Percentiles rank a stretch among this genome's conserved stretches.
phyloP scores from a whole-genome alignment of 768 basidiomycete species.

The Mrakia gelida region DNA sequence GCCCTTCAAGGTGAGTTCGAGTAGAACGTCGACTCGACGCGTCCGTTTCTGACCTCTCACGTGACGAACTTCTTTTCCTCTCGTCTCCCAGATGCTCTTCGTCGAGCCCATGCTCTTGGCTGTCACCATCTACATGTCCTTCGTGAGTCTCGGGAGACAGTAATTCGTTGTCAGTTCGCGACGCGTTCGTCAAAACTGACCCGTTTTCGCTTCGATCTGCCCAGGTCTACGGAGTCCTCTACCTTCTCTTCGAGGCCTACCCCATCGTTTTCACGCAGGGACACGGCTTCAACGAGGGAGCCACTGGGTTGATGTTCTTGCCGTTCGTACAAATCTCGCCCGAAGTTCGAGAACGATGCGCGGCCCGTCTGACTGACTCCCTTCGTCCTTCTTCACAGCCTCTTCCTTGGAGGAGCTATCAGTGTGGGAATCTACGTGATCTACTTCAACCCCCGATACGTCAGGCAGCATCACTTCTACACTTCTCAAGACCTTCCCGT shows the following conservation, averaged over 20 bases:
- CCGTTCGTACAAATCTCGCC: constrained; percentile 19
- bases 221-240: constrained; percentile 40
- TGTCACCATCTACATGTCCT: constrained; percentile 44
- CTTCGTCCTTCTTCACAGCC: not conserved
- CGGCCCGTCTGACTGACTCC: not conserved
- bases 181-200: not conserved
- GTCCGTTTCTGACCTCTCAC: too few species aligned
- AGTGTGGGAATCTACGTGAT: constrained; percentile 41
- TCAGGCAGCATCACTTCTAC: constrained; percentile 38
- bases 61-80: too few species aligned
- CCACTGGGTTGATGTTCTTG: constrained; percentile 45
- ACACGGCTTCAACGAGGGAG: constrained; percentile 44
- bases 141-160: constrained; percentile 27
- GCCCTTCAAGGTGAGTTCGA: constrained; percentile 42
- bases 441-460: constrained; percentile 45
- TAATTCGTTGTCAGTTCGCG: not conserved
- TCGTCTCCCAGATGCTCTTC: not conserved
- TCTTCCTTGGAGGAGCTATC: constrained; percentile 41
- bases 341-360: not conserved
- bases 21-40: too few species aligned
- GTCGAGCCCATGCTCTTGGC: constrained; percentile 41
- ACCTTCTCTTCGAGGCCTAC: constrained; percentile 39
- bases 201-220: not conserved
- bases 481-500: constrained; percentile 37
- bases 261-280: constrained; percentile 42